Evolutionary conservation across 2,329 filamentous ascomycete species (phyloP).

Genomic region (Penicillium sp.): DNA sequence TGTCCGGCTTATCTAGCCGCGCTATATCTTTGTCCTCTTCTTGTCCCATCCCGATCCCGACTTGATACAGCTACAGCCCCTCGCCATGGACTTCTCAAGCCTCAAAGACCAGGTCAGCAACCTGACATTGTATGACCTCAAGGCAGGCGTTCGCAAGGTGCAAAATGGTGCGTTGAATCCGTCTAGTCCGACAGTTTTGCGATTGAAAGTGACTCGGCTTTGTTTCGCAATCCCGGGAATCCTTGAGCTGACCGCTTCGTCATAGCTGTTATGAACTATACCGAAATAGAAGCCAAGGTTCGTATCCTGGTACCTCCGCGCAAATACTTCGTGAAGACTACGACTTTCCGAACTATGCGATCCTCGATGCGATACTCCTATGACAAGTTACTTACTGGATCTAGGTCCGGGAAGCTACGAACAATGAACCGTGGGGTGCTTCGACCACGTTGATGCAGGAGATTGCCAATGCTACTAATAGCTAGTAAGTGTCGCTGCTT

Average conservation of each 20-base stretch:
- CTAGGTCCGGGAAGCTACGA: conserved; percentile 94
- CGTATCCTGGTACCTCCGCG: conserved; percentile 22
- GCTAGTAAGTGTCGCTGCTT: conserved; percentile 69
- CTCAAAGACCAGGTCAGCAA: conserved; percentile 87
- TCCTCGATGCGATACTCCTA: background rate
- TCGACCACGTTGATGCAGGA: conserved; percentile 89
- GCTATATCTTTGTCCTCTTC: background rate
- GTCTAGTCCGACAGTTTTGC: background rate
- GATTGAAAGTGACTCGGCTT: conserved; percentile 1
- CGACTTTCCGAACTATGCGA: background rate
- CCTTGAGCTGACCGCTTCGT: conserved; percentile 20
- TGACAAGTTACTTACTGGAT: conserved; percentile 21
- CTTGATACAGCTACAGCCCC: conserved; percentile 12
- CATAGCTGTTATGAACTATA: conserved; percentile 95
- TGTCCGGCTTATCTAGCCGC: conserved; percentile 3
- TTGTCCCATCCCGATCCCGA: conserved; percentile 4
- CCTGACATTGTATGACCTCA: conserved; percentile 91
- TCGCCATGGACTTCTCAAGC: conserved; percentile 78
- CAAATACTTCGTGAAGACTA: background rate
- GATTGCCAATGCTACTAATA: conserved; percentile 96
- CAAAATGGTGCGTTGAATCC: conserved; percentile 79
- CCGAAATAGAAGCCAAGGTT: conserved; percentile 80
- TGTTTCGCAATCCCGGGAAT: conserved; percentile 4
- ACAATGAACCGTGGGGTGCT: conserved; percentile 96
- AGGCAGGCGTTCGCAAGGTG: conserved; percentile 90